A percentile compares a stretch with the other conserved stretches of the same genome.
Evolutionary conservation across 2,329 filamentous ascomycete genomes (phyloP).

Genomic region (Arthrobotrys iridis): DNA sequence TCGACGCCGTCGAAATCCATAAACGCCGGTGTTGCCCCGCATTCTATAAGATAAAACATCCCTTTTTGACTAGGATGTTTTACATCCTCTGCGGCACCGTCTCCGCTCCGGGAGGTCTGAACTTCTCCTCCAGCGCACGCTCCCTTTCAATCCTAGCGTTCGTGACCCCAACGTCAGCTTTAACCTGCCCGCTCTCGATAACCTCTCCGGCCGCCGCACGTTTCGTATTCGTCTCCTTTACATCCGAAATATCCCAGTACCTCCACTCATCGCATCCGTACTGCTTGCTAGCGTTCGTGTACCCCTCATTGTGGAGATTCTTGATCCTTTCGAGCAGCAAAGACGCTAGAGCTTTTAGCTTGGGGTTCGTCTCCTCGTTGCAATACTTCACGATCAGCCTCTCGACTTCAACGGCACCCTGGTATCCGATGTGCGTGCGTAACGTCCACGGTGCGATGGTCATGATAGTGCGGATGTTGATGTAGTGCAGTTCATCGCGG

Average conservation of each 20-base stretch:
- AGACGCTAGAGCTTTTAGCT: conserved; percentile 25
- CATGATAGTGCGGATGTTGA: conserved; percentile 50
- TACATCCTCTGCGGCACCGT: background rate
- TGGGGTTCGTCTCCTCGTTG: conserved; percentile 6
- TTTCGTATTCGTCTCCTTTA: conserved; percentile 22
- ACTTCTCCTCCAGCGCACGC: conserved; percentile 11
- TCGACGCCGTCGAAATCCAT: too few relatives aligned
- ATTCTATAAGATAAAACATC: too few relatives aligned
- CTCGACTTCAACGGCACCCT: background rate
- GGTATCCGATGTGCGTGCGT: conserved; percentile 12
- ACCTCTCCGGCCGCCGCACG: conserved; percentile 7
- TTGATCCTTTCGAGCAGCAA: conserved; percentile 6
- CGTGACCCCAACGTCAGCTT: conserved; percentile 1
- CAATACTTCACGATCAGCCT: background rate
- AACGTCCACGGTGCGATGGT: conserved; percentile 40
- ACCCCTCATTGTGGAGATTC: background rate
- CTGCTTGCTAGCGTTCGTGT: background rate
- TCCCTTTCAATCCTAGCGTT: conserved; percentile 10
- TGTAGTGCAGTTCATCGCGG: conserved; percentile 44
- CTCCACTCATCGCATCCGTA: conserved; percentile 43
- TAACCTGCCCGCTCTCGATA: background rate
- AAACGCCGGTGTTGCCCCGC: too few relatives aligned
- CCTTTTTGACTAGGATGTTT: too few relatives aligned
- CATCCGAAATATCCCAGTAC: conserved; percentile 42
- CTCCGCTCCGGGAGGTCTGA: conserved; percentile 1